Evolutionary conservation across 2,329 filamentous ascomycete genomes (phyloP), one percentile per base, ranked within the genome.

Genomic region (Phyllosticta citribraziliensis): DNA sequence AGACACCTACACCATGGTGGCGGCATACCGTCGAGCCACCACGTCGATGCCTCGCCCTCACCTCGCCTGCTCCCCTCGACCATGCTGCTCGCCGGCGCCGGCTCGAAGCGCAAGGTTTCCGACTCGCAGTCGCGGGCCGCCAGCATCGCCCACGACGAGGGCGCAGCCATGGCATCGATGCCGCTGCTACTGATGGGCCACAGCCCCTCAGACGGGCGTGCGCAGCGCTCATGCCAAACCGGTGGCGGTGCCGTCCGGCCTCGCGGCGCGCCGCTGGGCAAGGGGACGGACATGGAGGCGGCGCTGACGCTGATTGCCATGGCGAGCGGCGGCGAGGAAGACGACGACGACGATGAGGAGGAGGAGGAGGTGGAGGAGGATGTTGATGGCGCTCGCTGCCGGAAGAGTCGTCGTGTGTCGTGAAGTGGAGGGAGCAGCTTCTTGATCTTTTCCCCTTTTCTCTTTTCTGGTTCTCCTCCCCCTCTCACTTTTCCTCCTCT

Each of bases 71-170:
- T 27, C 17, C 52, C 52, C 14, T 1, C 19, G 20, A 53, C 14
- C 52, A 53, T 53, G 52, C 52, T 17, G 6, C 40, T 17, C 52
- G 52, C 52, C 19, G 52, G 25, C 52, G 52, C 52, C 19, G 52
- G 25, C 22, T 30, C 22, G n/a, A 54, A 54, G 52, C 52, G 52
- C 52, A 54, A 25, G 19, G 22, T 54, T 19, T 54, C 22, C 11
- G 25, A 30, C 3, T 14, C 22, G 5, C 19, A 30, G 9, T 30
- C 27, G 27, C 27, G 27, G 27, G 27, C 14, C 40, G 8, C 14
- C 40, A 47, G 76, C 0, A 68, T 78, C 56, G 80, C 80, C 14
- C 24, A 19, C 25, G 54, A 8, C 12, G 9, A 56, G n/a, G 12
- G 20, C 12, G 33, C 25, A 11, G 22, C 50, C n/a, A 54, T 52